phyloP scores from a whole-genome alignment of 2,329 filamentous ascomycete genomes.

The Fusarium acutatum region DNA sequence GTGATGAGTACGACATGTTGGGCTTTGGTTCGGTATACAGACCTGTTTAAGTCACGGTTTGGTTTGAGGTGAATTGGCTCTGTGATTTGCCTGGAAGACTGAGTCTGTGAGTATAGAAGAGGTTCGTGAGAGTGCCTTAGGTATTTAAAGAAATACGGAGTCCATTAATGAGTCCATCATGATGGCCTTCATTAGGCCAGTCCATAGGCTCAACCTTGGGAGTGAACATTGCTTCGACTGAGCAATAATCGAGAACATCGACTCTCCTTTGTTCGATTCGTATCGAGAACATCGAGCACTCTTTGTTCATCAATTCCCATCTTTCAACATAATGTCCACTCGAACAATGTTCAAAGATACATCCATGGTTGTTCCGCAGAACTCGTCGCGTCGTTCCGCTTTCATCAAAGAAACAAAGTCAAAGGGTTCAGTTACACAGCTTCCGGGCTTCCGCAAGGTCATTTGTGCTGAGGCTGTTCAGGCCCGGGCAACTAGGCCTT shows the following conservation, averaged over 20 bases:
- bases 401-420: neutral
- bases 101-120: neutral
- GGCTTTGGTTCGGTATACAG: neutral
- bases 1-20: slow-evolving; percentile 27
- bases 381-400: neutral
- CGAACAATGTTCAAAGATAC: neutral
- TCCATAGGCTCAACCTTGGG: neutral
- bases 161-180: neutral
- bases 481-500: neutral
- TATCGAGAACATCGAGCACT: neutral
- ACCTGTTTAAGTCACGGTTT: neutral
- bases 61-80: neutral
- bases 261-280: neutral
- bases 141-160: neutral
- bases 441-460: neutral
- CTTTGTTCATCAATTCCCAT: neutral
- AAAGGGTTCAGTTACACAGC: neutral
- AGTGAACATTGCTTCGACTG: neutral
- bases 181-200: neutral
- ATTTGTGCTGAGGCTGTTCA: neutral
- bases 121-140: neutral
- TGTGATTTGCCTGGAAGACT: neutral
- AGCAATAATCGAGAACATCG: neutral
- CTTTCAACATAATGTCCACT: neutral
- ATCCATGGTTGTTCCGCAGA: neutral